These are phyloP conservation scores for Backusella tuberculispora DNA, from an alignment of 192 early-diverging fungal genomes.

Conservation along the genomic window DNA sequence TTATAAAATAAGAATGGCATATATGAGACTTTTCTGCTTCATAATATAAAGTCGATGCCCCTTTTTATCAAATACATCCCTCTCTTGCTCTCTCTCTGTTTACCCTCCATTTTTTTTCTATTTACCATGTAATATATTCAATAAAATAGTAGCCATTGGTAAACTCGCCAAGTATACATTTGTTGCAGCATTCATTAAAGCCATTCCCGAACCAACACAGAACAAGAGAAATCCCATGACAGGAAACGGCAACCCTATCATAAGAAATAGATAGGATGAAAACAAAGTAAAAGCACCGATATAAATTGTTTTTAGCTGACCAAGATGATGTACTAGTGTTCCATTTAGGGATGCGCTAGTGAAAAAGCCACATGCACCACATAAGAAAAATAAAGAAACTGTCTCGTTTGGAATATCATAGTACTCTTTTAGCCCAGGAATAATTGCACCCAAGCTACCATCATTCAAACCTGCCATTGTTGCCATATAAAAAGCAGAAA, in stretches of 20 bases:
- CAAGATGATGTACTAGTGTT: slow-evolving; percentile 25
- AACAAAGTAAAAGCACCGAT: slow-evolving; percentile 12
- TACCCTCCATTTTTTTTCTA: not conserved
- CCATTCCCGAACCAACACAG: slow-evolving; percentile 30
- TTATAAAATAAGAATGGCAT: not conserved
- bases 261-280: slow-evolving; percentile 23
- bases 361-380: slow-evolving; percentile 30
- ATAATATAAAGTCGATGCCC: not conserved
- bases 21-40: not conserved
- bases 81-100: too few species aligned
- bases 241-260: slow-evolving; percentile 29
- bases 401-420: slow-evolving; percentile 35
- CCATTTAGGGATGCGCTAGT: slow-evolving; percentile 34
- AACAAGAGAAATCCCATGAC: slow-evolving; percentile 25
- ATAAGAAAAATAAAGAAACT: slow-evolving; percentile 35
- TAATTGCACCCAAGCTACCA: slow-evolving; percentile 38
- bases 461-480: slow-evolving; percentile 35
- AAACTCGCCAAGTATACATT: slow-evolving; percentile 33
- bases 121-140: slow-evolving; percentile 42
- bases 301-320: slow-evolving; percentile 22
- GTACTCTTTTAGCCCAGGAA: slow-evolving; percentile 33
- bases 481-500: slow-evolving; percentile 18
- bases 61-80: not conserved
- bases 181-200: slow-evolving; percentile 32
- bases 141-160: slow-evolving; percentile 28